A percentile compares a stretch with the other conserved stretches of the same genome.
phyloP scores from a whole-genome alignment of 2,329 filamentous ascomycete genomes.

The Diaporthe australafricana region DNA sequence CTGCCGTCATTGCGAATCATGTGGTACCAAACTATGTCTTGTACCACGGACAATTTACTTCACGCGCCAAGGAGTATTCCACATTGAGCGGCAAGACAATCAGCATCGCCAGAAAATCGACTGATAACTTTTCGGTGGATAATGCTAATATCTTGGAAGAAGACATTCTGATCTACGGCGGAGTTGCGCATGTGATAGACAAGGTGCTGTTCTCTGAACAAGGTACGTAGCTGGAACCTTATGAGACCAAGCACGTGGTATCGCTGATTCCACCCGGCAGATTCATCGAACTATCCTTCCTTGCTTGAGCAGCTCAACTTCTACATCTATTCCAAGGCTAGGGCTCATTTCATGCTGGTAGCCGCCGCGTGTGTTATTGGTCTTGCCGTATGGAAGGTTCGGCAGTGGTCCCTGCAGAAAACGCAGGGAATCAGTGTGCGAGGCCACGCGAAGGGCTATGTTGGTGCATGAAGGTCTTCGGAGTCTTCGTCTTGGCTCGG shows the following conservation, averaged over 20 bases:
- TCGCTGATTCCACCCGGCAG: neutral
- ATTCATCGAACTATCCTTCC: neutral
- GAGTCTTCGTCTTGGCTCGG: neutral
- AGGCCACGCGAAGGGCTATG: neutral
- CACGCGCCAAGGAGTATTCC: neutral
- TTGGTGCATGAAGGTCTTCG: neutral
- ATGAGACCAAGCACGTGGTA: neutral
- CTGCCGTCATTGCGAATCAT: neutral
- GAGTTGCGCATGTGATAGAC: conserved; percentile 8
- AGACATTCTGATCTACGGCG: neutral
- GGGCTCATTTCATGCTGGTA: neutral
- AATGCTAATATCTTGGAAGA: neutral
- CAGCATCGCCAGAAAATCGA: neutral
- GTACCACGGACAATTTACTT: neutral
- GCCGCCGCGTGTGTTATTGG: neutral
- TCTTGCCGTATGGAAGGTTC: neutral
- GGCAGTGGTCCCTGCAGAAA: neutral
- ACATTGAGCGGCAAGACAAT: neutral
- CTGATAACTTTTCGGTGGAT: neutral
- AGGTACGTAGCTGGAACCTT: neutral
- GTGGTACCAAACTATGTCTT: neutral
- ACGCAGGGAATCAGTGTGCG: neutral
- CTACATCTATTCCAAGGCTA: neutral
- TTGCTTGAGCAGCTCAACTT: neutral
- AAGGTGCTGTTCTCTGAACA: neutral